A percentile compares a stretch with the other conserved stretches of the same genome.
These are phyloP conservation scores for Saccharomycopsis sp. DNA, from an alignment of 805 yeast genomes.

Conservation along the genomic window DNA sequence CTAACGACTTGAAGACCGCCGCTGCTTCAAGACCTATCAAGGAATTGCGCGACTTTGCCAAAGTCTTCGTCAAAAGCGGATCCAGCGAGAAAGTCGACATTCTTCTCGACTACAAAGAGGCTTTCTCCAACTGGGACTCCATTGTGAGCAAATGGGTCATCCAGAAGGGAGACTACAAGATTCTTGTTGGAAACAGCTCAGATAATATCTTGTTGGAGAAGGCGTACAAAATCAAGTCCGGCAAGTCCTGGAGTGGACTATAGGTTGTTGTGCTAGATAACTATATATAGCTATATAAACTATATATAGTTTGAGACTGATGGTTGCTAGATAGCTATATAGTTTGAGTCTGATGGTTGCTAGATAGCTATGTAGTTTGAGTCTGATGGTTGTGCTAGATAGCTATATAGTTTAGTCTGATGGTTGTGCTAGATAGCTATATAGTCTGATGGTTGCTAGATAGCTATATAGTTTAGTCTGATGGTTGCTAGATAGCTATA, in stretches of 20 bases:
- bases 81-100: background rate
- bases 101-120: background rate
- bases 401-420: too few relatives aligned
- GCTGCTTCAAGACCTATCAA: conserved; percentile 44
- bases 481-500: too few relatives aligned
- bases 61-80: conserved; percentile 41
- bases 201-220: background rate
- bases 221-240: background rate
- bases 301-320: too few relatives aligned
- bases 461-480: too few relatives aligned
- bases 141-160: conserved; percentile 43
- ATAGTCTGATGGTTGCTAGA: too few relatives aligned
- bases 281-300: too few relatives aligned
- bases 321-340: too few relatives aligned
- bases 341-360: too few relatives aligned
- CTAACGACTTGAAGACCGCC: conserved; percentile 25
- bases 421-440: too few relatives aligned
- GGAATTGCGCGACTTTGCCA: conserved; percentile 53
- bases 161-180: conserved; percentile 44
- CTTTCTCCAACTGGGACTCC: conserved; percentile 44
- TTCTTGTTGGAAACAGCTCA: conserved; percentile 34
- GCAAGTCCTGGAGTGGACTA: background rate
- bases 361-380: too few relatives aligned
- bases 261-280: background rate
- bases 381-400: too few relatives aligned